These are phyloP conservation scores for Sutorius eximius DNA, from an alignment of 1,284 basidiomycete species.

Conservation along the genomic window DNA sequence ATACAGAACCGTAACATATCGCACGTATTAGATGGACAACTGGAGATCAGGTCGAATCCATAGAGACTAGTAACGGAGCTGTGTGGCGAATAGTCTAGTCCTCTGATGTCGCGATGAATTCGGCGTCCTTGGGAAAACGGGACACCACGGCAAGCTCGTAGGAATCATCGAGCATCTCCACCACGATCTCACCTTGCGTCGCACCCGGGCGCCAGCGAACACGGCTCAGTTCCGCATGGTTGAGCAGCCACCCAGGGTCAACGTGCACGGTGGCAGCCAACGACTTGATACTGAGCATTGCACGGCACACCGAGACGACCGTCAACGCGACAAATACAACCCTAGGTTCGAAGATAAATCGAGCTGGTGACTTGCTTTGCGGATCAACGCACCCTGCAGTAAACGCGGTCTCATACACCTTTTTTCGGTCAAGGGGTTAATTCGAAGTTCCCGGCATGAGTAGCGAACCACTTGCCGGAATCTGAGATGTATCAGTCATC, in stretches of 20 bases:
- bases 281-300: conserved; percentile 39
- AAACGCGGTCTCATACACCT: conserved; percentile 18
- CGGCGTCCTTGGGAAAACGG: background rate
- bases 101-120: too few relatives aligned
- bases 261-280: conserved; percentile 40
- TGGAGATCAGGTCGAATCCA: too few relatives aligned
- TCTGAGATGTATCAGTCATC: conserved; percentile 3
- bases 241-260: conserved; percentile 40
- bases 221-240: conserved; percentile 41
- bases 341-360: conserved; percentile 63
- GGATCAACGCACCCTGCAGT: conserved; percentile 12
- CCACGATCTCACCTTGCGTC: conserved; percentile 41
- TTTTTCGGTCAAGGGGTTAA: background rate
- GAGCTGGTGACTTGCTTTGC: background rate
- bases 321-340: conserved; percentile 73
- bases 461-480: conserved; percentile 9
- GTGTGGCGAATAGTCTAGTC: too few relatives aligned
- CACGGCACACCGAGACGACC: conserved; percentile 37
- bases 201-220: conserved; percentile 40
- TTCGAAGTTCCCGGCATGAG: background rate
- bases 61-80: too few relatives aligned
- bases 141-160: conserved; percentile 4
- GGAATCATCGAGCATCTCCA: conserved; percentile 53
- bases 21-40: too few relatives aligned
- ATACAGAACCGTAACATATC: too few relatives aligned